A percentile compares a stretch with the other conserved stretches of the same genome.
Conservation (phyloP, 345 rosid genomes). For the Populus euphratica region DNA sequence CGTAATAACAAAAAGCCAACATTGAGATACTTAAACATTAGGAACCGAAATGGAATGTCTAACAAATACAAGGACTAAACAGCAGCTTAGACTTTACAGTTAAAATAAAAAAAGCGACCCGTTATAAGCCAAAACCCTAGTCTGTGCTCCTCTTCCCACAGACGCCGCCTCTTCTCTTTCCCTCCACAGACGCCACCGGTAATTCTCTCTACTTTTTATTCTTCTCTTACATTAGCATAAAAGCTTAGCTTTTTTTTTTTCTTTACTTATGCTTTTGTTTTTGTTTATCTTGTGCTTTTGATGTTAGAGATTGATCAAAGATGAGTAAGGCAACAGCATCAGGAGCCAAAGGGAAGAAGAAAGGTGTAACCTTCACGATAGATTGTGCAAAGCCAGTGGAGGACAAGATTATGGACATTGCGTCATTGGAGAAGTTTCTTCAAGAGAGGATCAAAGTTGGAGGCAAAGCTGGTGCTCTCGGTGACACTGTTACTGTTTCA, state of each 20-base stretch:
- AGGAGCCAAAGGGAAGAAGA: constrained; percentile 44
- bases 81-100: not conserved
- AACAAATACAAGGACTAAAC: not conserved
- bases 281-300: not conserved
- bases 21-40: not conserved
- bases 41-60: not conserved
- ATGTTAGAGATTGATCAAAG: not conserved
- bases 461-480: constrained; percentile 73
- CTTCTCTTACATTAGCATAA: not conserved
- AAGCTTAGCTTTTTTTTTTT: not conserved
- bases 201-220: not conserved
- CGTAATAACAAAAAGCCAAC: no score
- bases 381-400: constrained; percentile 73
- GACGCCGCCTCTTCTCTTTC: not conserved
- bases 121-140: constrained; percentile 4
- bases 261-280: not conserved
- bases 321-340: constrained; percentile 11
- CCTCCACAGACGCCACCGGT: not conserved
- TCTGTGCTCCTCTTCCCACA: no score
- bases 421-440: constrained; percentile 69
- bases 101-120: not conserved
- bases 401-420: constrained; percentile 73
- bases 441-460: constrained; percentile 75
- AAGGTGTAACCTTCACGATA: constrained; percentile 44
- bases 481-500: constrained; percentile 44